Evolutionary conservation across 768 basidiomycete species (phyloP).

Genomic region (Suillus spraguei): DNA sequence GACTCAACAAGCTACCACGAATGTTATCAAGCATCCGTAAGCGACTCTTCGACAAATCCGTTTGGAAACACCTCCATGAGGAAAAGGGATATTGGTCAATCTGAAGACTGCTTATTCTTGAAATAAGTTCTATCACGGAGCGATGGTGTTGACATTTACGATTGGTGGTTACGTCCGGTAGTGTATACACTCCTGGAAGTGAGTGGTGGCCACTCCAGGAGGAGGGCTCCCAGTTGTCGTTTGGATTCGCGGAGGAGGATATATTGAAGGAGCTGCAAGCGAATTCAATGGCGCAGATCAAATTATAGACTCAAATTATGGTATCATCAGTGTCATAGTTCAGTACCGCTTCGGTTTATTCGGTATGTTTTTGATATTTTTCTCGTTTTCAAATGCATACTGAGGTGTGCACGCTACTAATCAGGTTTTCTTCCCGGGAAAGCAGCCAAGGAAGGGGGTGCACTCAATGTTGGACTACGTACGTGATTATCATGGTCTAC

Average conservation of each 20-base stretch:
- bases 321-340: too few species aligned
- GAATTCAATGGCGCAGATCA: conserved; percentile 26
- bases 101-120: conserved; percentile 36
- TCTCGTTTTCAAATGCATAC: not conserved
- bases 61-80: conserved; percentile 3
- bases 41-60: conserved; percentile 33
- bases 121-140: conserved; percentile 20
- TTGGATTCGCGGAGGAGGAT: conserved; percentile 41
- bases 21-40: conserved; percentile 35
- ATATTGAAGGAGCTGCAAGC: conserved; percentile 21
- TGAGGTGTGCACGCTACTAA: not conserved
- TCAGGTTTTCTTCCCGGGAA: conserved; percentile 47
- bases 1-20: conserved; percentile 29
- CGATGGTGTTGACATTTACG: not conserved
- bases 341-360: conserved; percentile 40
- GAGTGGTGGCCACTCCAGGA: conserved; percentile 4
- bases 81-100: conserved; percentile 20
- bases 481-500: conserved; percentile 18
- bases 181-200: conserved; percentile 33
- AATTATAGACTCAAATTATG: conserved; percentile 28
- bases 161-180: conserved; percentile 11
- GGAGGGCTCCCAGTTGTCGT: conserved; percentile 33
- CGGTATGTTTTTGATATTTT: conserved; percentile 16
- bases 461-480: conserved; percentile 51
- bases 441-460: conserved; percentile 44